Percentiles rank a stretch among this genome's conserved stretches.
phyloP scores from a whole-genome alignment of 805 yeast genomes.

The Nakazawaea wyomingensis region DNA sequence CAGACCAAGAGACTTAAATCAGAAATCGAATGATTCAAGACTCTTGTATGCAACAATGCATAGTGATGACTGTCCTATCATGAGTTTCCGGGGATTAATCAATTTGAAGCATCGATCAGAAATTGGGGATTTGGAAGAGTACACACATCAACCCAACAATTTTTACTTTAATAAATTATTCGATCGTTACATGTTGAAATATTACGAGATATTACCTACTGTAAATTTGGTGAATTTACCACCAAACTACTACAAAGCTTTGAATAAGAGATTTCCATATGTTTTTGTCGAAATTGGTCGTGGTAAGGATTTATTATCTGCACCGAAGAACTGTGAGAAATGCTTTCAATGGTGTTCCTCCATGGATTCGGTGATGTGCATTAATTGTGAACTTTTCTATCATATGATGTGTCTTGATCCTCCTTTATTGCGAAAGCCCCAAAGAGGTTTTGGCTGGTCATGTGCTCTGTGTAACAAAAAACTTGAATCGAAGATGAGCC shows the following conservation, averaged over 20 bases:
- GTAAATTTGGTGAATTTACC: constrained; percentile 52
- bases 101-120: constrained; percentile 65
- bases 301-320: constrained; percentile 54
- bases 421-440: constrained; percentile 73
- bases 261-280: constrained; percentile 64
- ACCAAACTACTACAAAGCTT: constrained; percentile 51
- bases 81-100: constrained; percentile 70
- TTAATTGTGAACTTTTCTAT: constrained; percentile 63
- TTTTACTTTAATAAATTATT: constrained; percentile 84
- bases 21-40: constrained; percentile 64
- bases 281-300: constrained; percentile 70
- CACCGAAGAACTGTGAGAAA: constrained; percentile 64
- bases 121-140: constrained; percentile 52
- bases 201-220: constrained; percentile 75
- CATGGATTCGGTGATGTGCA: constrained; percentile 71
- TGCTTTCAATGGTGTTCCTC: constrained; percentile 85
- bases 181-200: constrained; percentile 78
- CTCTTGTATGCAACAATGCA: constrained; percentile 81
- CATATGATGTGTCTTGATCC: constrained; percentile 87
- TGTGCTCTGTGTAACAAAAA: constrained; percentile 74
- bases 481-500: constrained; percentile 39
- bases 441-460: constrained; percentile 86
- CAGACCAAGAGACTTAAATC: constrained; percentile 78
- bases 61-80: constrained; percentile 73
- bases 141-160: constrained; percentile 53